These are phyloP conservation scores for Neoscytalidium dimidiatum DNA, from an alignment of 2,329 filamentous ascomycete species.

Conservation along the genomic window DNA sequence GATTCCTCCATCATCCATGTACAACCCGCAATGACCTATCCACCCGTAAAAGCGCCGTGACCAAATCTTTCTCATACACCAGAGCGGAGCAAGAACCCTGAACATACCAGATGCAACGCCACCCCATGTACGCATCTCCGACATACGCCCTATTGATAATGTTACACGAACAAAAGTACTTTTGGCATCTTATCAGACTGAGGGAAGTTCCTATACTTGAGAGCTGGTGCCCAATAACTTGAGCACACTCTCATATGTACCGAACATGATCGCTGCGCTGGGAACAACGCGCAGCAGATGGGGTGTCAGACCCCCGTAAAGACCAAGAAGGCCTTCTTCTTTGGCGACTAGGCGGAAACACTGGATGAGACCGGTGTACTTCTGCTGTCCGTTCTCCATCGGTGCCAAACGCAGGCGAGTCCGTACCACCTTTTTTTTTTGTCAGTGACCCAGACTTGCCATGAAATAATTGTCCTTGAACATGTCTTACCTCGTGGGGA, in stretches of 20 bases:
- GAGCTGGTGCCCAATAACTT: constrained; percentile 49
- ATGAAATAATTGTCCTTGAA: not conserved
- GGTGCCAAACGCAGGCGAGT: constrained; percentile 85
- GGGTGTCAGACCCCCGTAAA: constrained; percentile 90
- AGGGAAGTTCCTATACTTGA: constrained; percentile 31
- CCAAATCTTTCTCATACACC: not conserved
- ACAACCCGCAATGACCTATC: not conserved
- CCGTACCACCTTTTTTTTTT: constrained; percentile 65
- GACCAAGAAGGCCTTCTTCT: constrained; percentile 80
- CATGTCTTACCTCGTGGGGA: constrained; percentile 74
- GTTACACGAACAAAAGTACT: not conserved
- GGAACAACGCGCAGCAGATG: constrained; percentile 90
- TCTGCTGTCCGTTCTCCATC: constrained; percentile 67
- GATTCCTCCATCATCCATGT: not conserved
- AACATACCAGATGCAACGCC: constrained; percentile 7
- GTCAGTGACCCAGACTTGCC: not conserved
- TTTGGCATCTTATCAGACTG: not conserved
- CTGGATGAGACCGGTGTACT: constrained; percentile 86
- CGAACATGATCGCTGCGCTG: constrained; percentile 94
- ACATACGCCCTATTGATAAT: not conserved
- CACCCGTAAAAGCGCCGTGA: not conserved
- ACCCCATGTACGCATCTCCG: not conserved
- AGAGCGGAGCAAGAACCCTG: constrained; percentile 14
- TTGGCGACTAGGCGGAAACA: constrained; percentile 87
- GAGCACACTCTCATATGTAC: constrained; percentile 68